Conservation (phyloP, 805 yeast species). For the Suhomyces faveliae region DNA sequence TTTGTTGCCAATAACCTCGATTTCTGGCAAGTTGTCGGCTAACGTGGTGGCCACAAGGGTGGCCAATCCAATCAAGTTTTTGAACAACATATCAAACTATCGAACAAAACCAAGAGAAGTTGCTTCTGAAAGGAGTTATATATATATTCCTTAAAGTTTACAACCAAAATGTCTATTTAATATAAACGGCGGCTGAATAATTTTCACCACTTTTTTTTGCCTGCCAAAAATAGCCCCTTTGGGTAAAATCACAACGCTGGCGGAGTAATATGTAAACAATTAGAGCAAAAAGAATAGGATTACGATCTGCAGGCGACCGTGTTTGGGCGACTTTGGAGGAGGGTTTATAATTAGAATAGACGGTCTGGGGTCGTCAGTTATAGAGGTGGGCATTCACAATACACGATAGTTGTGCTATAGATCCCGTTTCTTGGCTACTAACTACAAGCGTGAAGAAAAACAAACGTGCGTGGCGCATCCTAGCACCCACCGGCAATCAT, state of each 20-base stretch:
- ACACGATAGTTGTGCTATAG: no score
- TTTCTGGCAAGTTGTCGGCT: constrained; percentile 45
- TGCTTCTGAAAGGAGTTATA: background rate
- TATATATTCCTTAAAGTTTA: no score
- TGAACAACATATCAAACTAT: constrained; percentile 30
- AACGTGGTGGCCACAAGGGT: constrained; percentile 21
- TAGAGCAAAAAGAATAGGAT: background rate
- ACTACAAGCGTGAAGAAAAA: no score
- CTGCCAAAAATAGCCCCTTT: background rate
- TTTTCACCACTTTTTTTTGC: background rate
- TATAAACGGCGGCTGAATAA: background rate
- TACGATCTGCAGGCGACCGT: no score
- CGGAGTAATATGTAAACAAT: background rate
- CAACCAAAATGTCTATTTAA: no score
- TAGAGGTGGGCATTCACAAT: no score
- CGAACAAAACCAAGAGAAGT: background rate
- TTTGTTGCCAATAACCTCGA: constrained; percentile 75
- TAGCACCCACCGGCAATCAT: no score
- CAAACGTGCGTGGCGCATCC: no score
- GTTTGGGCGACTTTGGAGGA: no score
- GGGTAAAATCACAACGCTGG: constrained; percentile 1
- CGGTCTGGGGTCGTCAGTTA: no score
- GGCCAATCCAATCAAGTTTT: constrained; percentile 24
- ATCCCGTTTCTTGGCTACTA: no score
- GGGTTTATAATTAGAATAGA: background rate